A percentile compares a stretch with the other conserved stretches of the same genome.
Evolutionary conservation across 2,329 filamentous ascomycete genomes (phyloP).

Genomic region (Intubia oerlemansii): DNA sequence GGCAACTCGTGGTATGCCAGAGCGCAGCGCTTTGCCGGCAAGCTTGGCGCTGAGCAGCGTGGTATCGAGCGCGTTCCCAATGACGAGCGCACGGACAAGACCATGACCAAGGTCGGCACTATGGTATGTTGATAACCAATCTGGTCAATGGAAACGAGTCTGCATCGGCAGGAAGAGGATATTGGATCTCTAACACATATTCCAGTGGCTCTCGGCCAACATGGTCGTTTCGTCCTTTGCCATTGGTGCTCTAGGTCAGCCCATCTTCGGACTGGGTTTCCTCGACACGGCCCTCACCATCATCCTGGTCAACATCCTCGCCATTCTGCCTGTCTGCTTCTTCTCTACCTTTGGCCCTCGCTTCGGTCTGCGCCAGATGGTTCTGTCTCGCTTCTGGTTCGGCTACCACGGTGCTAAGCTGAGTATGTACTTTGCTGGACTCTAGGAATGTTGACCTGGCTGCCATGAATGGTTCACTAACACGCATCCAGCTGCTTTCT

Average conservation of each 20-base stretch:
- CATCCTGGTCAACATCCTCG: constrained; percentile 55
- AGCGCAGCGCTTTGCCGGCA: constrained; percentile 41
- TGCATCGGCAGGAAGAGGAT: background rate
- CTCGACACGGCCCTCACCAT: constrained; percentile 50
- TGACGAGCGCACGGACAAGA: constrained; percentile 43
- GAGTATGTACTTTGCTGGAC: constrained; percentile 23
- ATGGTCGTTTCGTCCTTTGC: constrained; percentile 61
- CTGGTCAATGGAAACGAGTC: no score
- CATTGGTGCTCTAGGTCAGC: constrained; percentile 48
- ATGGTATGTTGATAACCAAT: constrained; percentile 42
- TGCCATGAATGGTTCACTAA: background rate
- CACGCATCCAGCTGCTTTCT: constrained; percentile 34
- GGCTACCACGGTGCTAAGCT: constrained; percentile 43
- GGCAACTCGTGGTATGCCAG: constrained; percentile 11
- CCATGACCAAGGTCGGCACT: constrained; percentile 45
- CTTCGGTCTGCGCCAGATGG: constrained; percentile 37
- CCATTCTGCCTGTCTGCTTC: constrained; percentile 30
- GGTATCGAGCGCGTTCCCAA: constrained; percentile 57
- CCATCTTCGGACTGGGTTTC: constrained; percentile 49
- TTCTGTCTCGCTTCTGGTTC: constrained; percentile 38
- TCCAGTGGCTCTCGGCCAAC: constrained; percentile 55
- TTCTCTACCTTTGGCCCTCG: constrained; percentile 32
- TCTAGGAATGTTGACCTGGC: background rate
- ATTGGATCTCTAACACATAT: background rate
- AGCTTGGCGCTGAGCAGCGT: constrained; percentile 47